These are phyloP conservation scores for Hansenula anomala DNA, from an alignment of 1,139 yeast species.

Conservation along the genomic window DNA sequence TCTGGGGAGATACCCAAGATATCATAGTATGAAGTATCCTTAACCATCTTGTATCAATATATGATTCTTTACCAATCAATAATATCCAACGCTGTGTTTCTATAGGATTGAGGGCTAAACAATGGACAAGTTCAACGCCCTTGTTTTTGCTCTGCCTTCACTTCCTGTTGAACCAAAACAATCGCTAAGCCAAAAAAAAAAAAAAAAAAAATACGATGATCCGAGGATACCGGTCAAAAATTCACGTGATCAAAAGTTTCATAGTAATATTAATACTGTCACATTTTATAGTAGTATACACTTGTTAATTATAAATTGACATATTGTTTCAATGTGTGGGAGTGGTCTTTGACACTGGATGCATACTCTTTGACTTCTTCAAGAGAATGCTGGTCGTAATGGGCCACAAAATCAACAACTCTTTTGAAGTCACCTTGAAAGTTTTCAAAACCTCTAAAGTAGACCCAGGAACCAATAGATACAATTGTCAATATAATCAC, in stretches of 20 bases:
- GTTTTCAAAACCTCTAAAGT: constrained; percentile 16
- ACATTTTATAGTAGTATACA: too few species aligned
- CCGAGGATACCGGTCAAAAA: too few species aligned
- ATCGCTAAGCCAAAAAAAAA: too few species aligned
- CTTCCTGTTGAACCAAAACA: too few species aligned
- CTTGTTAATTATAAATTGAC: not conserved
- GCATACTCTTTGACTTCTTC: not conserved
- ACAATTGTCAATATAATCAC: constrained; percentile 6
- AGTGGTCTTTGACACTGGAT: not conserved
- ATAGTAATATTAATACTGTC: not conserved
- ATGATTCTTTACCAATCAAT: too few species aligned
- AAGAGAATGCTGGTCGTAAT: not conserved
- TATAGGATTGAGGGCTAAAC: too few species aligned
- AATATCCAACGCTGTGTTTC: too few species aligned
- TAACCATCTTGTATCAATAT: constrained; percentile 57
- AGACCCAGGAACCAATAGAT: constrained; percentile 14
- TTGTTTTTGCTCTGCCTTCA: too few species aligned
- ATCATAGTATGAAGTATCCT: constrained; percentile 87
- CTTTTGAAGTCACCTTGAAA: constrained; percentile 11
- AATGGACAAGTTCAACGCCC: too few species aligned
- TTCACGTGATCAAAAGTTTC: not conserved
- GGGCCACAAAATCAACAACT: constrained; percentile 2
- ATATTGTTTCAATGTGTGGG: not conserved
- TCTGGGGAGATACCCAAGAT: constrained; percentile 58
- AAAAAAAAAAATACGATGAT: too few species aligned